Base-by-base conservation (phyloP, 495 filamentous ascomycete genomes). In the Jackrogersella minutella region DNA sequence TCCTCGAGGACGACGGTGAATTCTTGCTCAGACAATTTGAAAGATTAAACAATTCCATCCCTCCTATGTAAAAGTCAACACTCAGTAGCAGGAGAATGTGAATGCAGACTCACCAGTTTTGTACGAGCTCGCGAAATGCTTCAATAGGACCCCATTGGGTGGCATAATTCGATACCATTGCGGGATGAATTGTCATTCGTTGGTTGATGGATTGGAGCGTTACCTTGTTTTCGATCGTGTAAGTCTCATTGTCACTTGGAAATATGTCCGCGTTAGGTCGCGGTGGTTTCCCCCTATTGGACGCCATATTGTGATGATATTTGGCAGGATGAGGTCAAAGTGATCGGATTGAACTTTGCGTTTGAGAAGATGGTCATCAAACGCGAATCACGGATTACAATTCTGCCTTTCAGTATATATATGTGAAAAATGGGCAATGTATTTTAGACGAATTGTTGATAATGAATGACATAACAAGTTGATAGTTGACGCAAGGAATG, bases 81-180 rank as follows among this genome's bases (percentile, higher is more conserved):
- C 17, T 22, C 44, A 28, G 8, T 9, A 14, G 7, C 31, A 51
- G 13, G 24, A 11, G 33, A 41, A 53, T n/a, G 17, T 1, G 26
- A 26, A 9, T 5, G 16, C 43, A 24, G 2, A 53, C 22, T 13
- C 46, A 62, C 62, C 64, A 66, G 37, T 66, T 70, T 31, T 66
- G 68, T 24, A 66, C 62, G 22, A 70, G 30, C 49, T 70, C 62
- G 22, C 58, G 57, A 7, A 70, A 66, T 14, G 68, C 68, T 37
- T 60, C 58, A 14, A 61, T 31, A 17, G 54, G 49, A 9, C 33
- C 26, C 63, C 64, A 71, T 43, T 62, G 21, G 1, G 44, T 33
- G n/a, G 63, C 62, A 39, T 67, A 67, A 21, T 60, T 64, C 19
- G 59, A 51, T 14, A 14, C 6, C 13, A 67, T 49, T 3, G 58